Percentiles rank a stretch among this genome's conserved stretches.
phyloP scores from a whole-genome alignment of 75 land plant species.

The Gnetum montanum region DNA sequence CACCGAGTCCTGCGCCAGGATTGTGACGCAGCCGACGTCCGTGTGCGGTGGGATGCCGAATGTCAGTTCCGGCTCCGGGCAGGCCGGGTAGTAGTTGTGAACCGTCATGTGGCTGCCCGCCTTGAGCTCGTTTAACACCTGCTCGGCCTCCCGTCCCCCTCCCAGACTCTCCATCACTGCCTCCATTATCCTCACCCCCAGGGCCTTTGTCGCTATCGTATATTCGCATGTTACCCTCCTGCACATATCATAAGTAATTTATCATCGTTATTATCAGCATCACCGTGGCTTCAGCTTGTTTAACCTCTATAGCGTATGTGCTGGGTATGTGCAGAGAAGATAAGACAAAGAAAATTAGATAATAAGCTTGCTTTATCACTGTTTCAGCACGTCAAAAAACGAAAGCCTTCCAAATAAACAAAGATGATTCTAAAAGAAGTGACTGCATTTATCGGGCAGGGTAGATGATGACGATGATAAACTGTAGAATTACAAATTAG shows the following conservation, averaged over 20 bases:
- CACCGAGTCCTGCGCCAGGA: conserved; percentile 29
- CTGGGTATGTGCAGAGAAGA: too few relatives aligned
- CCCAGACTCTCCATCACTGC: conserved; percentile 57
- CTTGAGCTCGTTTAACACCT: conserved; percentile 2
- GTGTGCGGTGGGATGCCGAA: conserved; percentile 52
- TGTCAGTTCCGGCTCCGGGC: conserved; percentile 29
- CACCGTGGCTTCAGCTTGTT: too few relatives aligned
- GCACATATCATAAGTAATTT: conserved; percentile 2
- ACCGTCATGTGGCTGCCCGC: conserved; percentile 40
- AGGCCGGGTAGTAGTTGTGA: conserved; percentile 41
- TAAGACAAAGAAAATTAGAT: too few relatives aligned
- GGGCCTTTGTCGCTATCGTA: conserved; percentile 19
- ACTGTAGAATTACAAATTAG: too few relatives aligned
- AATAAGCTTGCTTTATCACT: too few relatives aligned
- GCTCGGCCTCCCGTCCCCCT: conserved; percentile 2
- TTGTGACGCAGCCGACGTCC: conserved; percentile 43
- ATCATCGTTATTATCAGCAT: not conserved
- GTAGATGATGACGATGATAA: too few relatives aligned
- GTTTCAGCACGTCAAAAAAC: too few relatives aligned
- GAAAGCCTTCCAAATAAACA: too few relatives aligned
- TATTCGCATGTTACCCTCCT: conserved; percentile 31
- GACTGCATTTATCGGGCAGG: too few relatives aligned
- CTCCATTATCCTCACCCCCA: conserved; percentile 27
- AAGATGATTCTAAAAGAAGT: too few relatives aligned
- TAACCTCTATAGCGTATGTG: too few relatives aligned